Conservation (phyloP, 2,329 filamentous ascomycete genomes). For the Neoscytalidium dimidiatum region DNA sequence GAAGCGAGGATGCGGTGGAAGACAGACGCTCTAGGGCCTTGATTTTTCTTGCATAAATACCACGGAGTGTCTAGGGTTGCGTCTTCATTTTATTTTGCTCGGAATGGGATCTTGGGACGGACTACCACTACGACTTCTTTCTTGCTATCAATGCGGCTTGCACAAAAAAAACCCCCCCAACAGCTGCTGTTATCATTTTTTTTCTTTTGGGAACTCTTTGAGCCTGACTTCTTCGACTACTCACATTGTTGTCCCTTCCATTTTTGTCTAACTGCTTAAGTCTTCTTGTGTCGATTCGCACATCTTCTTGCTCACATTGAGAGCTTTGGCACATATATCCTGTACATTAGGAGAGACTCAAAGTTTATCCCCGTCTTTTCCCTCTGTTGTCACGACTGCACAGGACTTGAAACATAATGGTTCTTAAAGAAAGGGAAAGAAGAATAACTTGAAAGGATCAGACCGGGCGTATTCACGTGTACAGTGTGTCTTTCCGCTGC, state of each 20-base stretch:
- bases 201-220: too few species aligned
- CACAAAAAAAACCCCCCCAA: neutral
- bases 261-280: neutral
- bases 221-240: too few species aligned
- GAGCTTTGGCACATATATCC: neutral
- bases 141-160: neutral
- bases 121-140: neutral
- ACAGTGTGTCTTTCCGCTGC: too few species aligned
- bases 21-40: neutral
- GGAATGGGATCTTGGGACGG: neutral
- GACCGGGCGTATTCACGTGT: too few species aligned
- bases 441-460: too few species aligned
- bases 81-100: slow-evolving; percentile 10
- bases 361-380: neutral
- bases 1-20: neutral
- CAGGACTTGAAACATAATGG: too few species aligned
- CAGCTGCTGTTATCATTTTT: neutral
- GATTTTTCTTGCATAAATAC: slow-evolving; percentile 18
- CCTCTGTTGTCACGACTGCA: neutral
- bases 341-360: neutral
- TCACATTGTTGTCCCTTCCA: neutral
- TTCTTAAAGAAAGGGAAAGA: too few species aligned
- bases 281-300: neutral
- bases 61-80: neutral
- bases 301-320: neutral